Conservation (phyloP, 2,329 filamentous ascomycete genomes). For the Hypoxylon sp. region DNA sequence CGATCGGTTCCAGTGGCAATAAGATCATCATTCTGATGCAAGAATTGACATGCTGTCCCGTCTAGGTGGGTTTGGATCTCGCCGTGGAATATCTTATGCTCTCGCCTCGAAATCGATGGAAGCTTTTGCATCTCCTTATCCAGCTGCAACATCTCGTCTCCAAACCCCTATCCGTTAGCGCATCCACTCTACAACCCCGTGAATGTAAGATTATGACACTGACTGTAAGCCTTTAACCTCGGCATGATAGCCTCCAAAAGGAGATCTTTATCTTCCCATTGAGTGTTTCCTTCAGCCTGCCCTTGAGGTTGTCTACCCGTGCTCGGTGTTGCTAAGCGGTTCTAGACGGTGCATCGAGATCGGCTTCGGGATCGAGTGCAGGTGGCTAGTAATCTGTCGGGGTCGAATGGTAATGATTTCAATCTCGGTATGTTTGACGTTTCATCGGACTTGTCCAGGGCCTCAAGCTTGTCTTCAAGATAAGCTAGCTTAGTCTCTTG, state of each 20-base stretch:
- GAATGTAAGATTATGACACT: not conserved
- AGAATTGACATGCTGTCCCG: not conserved
- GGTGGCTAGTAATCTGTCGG: slow-evolving; percentile 8
- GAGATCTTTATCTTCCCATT: slow-evolving; percentile 24
- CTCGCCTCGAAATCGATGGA: slow-evolving; percentile 8
- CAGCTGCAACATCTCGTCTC: slow-evolving; percentile 14
- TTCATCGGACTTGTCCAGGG: slow-evolving; percentile 11
- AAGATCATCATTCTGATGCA: slow-evolving; percentile 16
- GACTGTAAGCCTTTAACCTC: slow-evolving; percentile 13
- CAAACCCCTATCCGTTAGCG: slow-evolving; percentile 8
- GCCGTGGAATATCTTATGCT: slow-evolving; percentile 6
- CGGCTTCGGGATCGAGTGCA: not conserved
- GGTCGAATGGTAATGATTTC: slow-evolving; percentile 8
- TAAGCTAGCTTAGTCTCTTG: slow-evolving; percentile 25
- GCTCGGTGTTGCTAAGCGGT: not conserved
- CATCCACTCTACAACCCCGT: not conserved
- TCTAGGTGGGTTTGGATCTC: slow-evolving; percentile 1
- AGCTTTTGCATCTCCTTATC: slow-evolving; percentile 18
- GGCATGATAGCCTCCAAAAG: slow-evolving; percentile 12
- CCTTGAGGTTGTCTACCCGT: not conserved
- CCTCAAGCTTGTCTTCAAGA: slow-evolving; percentile 12
- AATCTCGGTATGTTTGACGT: no score
- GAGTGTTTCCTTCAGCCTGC: not conserved
- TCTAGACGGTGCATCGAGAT: not conserved
- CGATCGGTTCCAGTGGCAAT: slow-evolving; percentile 7